These are phyloP conservation scores for Remersonia thermophila DNA, from an alignment of 2,329 filamentous ascomycete genomes.

Conservation along the genomic window DNA sequence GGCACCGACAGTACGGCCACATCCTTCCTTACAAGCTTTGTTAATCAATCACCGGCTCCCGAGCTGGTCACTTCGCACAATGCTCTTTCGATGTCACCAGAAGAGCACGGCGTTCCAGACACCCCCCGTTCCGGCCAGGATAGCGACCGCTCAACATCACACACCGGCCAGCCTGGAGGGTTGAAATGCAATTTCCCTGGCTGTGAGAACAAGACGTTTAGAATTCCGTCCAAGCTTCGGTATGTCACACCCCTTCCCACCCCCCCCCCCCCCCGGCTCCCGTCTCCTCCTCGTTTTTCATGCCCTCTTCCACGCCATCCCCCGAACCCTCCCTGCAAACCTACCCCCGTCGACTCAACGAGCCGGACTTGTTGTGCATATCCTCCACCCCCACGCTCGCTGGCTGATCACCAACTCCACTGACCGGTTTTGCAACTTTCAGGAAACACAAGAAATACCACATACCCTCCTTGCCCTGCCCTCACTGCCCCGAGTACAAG, in stretches of 20 bases:
- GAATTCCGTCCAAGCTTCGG: neutral
- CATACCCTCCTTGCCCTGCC: neutral
- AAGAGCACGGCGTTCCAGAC: neutral
- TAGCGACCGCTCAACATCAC: neutral
- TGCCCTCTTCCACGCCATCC: too few relatives aligned
- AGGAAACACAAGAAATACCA: slow-evolving; percentile 8
- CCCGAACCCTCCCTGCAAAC: too few relatives aligned
- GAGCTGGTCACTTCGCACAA: neutral
- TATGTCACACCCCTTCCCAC: neutral
- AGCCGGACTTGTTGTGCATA: too few relatives aligned
- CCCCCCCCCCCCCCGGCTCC: neutral
- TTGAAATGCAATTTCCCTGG: neutral
- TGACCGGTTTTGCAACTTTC: too few relatives aligned
- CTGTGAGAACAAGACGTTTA: slow-evolving; percentile 5
- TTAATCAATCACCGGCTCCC: too few relatives aligned
- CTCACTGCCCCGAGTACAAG: neutral
- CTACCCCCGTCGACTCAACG: too few relatives aligned
- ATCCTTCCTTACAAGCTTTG: neutral
- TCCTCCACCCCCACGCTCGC: too few relatives aligned
- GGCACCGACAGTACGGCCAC: neutral
- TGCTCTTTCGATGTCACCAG: neutral
- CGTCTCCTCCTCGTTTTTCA: neutral
- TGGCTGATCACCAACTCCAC: too few relatives aligned
- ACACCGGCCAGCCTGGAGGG: neutral
- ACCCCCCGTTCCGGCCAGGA: neutral